Evolutionary conservation across 2,329 filamentous ascomycete species (phyloP).

Genomic region (Fusarium anthophilum): DNA sequence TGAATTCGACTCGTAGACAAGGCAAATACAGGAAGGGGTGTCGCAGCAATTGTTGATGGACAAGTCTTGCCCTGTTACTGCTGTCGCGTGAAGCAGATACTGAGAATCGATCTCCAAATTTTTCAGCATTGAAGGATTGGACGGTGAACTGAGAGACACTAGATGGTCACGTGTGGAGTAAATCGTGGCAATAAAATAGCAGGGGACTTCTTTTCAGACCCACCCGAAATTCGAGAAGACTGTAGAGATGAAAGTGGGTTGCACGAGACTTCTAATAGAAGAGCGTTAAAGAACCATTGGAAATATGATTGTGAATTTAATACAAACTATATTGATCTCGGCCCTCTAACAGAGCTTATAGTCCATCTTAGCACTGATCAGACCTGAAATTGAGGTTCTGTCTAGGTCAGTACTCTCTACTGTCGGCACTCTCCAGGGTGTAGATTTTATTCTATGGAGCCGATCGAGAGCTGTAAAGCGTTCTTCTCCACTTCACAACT

Average conservation of each 20-base stretch:
- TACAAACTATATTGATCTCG: accelerated
- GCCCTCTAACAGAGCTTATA: not conserved
- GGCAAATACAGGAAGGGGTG: conserved; percentile 7
- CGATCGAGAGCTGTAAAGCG: not conserved
- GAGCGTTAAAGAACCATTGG: not conserved
- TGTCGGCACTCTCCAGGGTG: not conserved
- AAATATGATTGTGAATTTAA: not conserved
- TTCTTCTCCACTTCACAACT: conserved; percentile 25
- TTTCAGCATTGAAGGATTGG: conserved; percentile 38
- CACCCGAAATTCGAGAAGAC: conserved; percentile 11
- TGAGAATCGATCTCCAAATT: conserved; percentile 40
- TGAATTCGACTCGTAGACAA: not conserved
- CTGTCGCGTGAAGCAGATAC: conserved; percentile 38
- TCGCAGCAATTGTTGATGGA: conserved; percentile 24
- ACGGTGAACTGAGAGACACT: conserved; percentile 2
- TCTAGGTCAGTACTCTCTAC: not conserved
- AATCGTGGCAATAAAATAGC: conserved; percentile 11
- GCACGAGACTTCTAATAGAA: not conserved
- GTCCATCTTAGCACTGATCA: not conserved
- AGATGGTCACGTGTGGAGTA: conserved; percentile 32
- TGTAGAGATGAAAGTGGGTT: not conserved
- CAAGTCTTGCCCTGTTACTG: conserved; percentile 26
- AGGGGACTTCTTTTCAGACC: conserved; percentile 5
- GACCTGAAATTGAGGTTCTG: not conserved
- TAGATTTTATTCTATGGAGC: not conserved